phyloP scores from a whole-genome alignment of 1,284 basidiomycete species.

The Apiotrichum brassicae region DNA sequence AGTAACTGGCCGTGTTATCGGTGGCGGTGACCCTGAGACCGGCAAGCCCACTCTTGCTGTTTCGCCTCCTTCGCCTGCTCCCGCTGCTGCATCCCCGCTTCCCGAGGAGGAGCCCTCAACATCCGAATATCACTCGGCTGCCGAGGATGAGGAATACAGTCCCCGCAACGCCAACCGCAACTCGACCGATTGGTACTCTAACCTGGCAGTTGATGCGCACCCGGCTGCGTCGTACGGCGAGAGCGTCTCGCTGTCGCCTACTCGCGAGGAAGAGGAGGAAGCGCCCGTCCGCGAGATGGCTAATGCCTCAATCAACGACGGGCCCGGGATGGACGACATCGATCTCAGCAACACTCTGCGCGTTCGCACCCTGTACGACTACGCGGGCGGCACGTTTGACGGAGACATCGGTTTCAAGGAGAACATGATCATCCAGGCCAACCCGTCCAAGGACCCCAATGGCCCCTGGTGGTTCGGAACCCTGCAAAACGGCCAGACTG shows the following conservation, averaged over 20 bases:
- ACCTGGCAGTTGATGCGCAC: conserved; percentile 67
- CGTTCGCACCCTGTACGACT: conserved; percentile 73
- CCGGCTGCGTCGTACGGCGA: conserved; percentile 26
- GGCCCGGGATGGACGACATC: conserved; percentile 17
- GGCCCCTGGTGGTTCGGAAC: conserved; percentile 83
- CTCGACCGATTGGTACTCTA: conserved; percentile 86
- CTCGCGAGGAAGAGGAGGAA: conserved; percentile 31
- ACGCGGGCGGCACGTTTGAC: conserved; percentile 71
- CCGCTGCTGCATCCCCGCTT: conserved; percentile 9
- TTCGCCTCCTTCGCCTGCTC: conserved; percentile 33
- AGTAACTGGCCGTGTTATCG: conserved; percentile 69
- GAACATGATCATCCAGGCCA: conserved; percentile 69
- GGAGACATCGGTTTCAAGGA: conserved; percentile 88
- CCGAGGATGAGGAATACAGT: conserved; percentile 26
- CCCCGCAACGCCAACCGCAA: conserved; percentile 57
- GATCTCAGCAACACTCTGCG: conserved; percentile 47
- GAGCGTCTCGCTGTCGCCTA: conserved; percentile 21
- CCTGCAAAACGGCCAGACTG: conserved; percentile 61
- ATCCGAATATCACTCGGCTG: not conserved
- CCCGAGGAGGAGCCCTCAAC: not conserved
- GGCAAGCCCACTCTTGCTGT: conserved; percentile 53
- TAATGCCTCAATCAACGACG: conserved; percentile 6
- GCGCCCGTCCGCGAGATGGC: not conserved
- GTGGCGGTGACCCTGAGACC: conserved; percentile 62
- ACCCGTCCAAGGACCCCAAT: conserved; percentile 70